These are phyloP conservation scores for Ambrosia hybrid DNA, from an alignment of 140 eudicot species.

Conservation along the genomic window DNA sequence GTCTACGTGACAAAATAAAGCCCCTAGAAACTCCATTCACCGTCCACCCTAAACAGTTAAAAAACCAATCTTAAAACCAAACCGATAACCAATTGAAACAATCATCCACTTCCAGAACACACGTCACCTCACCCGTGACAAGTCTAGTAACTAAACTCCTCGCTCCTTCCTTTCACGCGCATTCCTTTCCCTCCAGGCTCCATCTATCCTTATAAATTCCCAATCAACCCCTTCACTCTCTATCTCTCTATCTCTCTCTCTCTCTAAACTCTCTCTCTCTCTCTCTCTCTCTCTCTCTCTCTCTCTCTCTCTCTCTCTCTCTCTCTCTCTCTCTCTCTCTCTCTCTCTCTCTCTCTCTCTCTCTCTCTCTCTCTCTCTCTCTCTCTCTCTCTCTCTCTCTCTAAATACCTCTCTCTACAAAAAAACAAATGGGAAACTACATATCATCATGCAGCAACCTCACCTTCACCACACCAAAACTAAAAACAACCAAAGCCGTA, in stretches of 20 bases:
- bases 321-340: not conserved
- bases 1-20: too few relatives aligned
- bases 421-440: constrained; percentile 59
- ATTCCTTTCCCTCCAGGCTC: not conserved
- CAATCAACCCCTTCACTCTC: not conserved
- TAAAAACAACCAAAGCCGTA: constrained; percentile 23
- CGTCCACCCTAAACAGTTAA: too few relatives aligned
- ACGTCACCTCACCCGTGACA: not conserved
- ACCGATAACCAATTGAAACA: too few relatives aligned
- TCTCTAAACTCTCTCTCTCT: not conserved
- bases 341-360: not conserved
- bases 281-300: not conserved
- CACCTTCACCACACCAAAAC: constrained; percentile 5
- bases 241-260: too few relatives aligned
- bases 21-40: too few relatives aligned
- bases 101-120: too few relatives aligned
- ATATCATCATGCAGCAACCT: constrained; percentile 43
- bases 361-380: not conserved
- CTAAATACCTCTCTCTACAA: not conserved
- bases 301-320: not conserved
- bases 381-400: not conserved
- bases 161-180: constrained; percentile 35
- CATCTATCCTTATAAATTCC: constrained; percentile 16
- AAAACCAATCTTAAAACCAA: not conserved
- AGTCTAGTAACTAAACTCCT: not conserved